Evolutionary conservation across 2,329 filamentous ascomycete genomes (phyloP), one percentile per base, ranked within the genome.

Genomic region (Talaromyces islandicus): DNA sequence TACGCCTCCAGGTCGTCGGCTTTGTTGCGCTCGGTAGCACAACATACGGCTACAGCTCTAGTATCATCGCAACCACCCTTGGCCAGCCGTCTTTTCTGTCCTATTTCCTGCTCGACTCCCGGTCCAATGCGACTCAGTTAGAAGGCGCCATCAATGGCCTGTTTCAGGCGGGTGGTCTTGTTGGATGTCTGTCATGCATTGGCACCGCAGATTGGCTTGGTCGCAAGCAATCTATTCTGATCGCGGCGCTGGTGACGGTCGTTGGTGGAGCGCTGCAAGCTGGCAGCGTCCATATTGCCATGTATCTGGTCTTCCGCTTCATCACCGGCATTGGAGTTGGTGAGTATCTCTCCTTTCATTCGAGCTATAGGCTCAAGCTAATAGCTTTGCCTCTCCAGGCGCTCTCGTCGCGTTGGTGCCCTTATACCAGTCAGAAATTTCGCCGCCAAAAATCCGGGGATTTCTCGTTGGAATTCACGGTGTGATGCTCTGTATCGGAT

Each of bases 381-480:
- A 21, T 35, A 11, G 25, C 10, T 59, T n/a, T 50, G 21, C n/a
- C 25, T 12, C 29, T 12, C 29, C 27, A 61, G 52, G 60, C 11
- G 57, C 60, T n/a, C 21, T 61, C 29, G 52, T 62, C n/a, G 56
- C 56, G 2, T 50, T 62, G 38, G 55, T 63, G 24, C 38, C 65
- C 53, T 56, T 67, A 25, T 66, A 63, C 48, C 69, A 71, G 63
- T 68, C 65, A 35, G 67, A 72, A 61, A 63, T 71, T 2, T 62
- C 66, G 3, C 68, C 68, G 9, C 68, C 68, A 32, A 64, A 67
- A 19, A 60, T 65, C 56, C 66, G 68, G 9, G 68, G 70, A 2
- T 55, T 70, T 38, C 64, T 62, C 12, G 65, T 67, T 41, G 64
- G 65, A 14, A 63, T 68, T 7, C 67, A 70, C 51, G 69, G 65